Evolutionary conservation across 2,329 filamentous ascomycete species (phyloP).

Genomic region (Hypoxylon sp.): DNA sequence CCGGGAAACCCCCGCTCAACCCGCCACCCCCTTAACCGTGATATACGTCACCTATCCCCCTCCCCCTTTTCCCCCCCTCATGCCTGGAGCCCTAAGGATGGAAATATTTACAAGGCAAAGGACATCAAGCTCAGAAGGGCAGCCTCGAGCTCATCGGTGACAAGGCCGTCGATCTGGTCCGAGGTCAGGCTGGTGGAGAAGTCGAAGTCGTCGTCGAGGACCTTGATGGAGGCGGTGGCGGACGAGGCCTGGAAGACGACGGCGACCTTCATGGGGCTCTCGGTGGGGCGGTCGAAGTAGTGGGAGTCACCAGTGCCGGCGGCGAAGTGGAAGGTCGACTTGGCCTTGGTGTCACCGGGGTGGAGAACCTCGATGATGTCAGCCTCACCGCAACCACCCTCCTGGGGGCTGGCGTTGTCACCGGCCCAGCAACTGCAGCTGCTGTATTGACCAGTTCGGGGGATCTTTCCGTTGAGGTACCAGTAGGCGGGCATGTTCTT

Average conservation of each 20-base stretch:
- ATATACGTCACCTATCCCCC: background rate
- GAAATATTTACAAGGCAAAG: slow-evolving; percentile 34
- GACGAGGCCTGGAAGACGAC: slow-evolving; percentile 65
- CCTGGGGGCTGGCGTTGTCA: slow-evolving; percentile 41
- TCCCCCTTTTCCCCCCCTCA: background rate
- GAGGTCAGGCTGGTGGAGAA: slow-evolving; percentile 53
- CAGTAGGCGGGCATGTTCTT: slow-evolving; percentile 78
- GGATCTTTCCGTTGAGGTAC: slow-evolving; percentile 78
- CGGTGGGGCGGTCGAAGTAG: slow-evolving; percentile 73
- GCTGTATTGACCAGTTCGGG: slow-evolving; percentile 74
- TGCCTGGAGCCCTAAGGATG: background rate
- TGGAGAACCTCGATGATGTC: slow-evolving; percentile 78
- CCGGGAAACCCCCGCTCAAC: too few species aligned
- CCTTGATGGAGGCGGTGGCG: slow-evolving; percentile 64
- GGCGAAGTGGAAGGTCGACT: slow-evolving; percentile 74
- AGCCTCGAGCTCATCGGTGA: slow-evolving; percentile 39
- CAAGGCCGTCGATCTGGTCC: slow-evolving; percentile 48
- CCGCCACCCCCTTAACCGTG: too few species aligned
- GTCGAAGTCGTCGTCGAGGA: slow-evolving; percentile 53
- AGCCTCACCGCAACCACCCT: slow-evolving; percentile 73
- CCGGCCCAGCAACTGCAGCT: slow-evolving; percentile 76
- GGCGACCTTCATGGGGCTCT: slow-evolving; percentile 68
- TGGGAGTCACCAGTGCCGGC: slow-evolving; percentile 72
- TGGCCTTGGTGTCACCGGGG: slow-evolving; percentile 70
- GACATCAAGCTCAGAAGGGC: slow-evolving; percentile 44